Evolutionary conservation across 1,284 basidiomycete genomes (phyloP), one percentile per base, ranked within the genome.

Genomic region (Peniophora sp.): DNA sequence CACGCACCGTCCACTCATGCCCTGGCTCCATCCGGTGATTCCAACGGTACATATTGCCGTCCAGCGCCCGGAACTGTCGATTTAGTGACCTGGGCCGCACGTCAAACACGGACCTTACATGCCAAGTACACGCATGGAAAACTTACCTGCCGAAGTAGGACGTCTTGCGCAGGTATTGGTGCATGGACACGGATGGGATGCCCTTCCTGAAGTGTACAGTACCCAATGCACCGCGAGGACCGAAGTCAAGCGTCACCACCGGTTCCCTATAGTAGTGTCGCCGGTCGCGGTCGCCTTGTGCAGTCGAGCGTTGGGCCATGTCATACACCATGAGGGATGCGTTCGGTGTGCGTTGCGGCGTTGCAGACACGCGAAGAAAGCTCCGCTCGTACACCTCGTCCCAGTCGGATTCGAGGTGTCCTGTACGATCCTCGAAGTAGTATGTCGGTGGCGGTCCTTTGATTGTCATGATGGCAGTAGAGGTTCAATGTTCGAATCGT

Each of bases 351-450:
- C 54, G 55, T 12, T 70, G 71, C 15, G 74, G 70, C 17, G 69
- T 63, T 2, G 73, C 72, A 3, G 72, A 64, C 42, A 85, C 71
- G 52, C 79, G 81, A 51, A 84, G 74, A 67, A 84, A 87, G 56
- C 79, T 65, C 51, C 84, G 77, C 65, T 87, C 84, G 60, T 87
- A 87, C 56, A 85, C 76, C 58, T 87, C 84, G 60, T 87, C 82
- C 56, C 79, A 85, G 67, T 86, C 83, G 0, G 81, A 75, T 11
- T 70, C 67, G 53, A 75, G 66, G 15, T 69, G 64, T n/a, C 79
- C 83, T 0, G 83, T 82, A 47, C 83, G 78, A 68, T 87, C 84
- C 64, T 87, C 85, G 48, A 87, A 72, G 48, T 76, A 74, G 66
- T 70, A 82, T 14, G 55, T 55, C 32, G 75, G 74, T 56, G 79